Evolutionary conservation across 306 rosid species (phyloP).

Genomic region (Aeschynomene evenia): DNA sequence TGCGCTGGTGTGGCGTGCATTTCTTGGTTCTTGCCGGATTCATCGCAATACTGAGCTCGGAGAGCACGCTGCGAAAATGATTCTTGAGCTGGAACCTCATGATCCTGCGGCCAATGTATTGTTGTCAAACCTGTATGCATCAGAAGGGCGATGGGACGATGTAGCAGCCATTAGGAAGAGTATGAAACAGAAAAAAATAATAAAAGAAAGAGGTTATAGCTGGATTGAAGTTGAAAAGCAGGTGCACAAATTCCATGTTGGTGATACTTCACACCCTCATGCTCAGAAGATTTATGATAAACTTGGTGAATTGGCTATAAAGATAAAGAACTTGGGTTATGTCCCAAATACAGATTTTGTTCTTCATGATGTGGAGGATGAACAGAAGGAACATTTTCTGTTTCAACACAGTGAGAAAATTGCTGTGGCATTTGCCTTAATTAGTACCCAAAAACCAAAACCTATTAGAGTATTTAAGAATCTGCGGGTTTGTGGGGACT

Average conservation of each 20-base stretch:
- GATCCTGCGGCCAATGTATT: conserved; percentile 60
- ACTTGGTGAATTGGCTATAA: conserved; percentile 41
- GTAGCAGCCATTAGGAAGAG: conserved; percentile 54
- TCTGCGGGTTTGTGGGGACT: conserved; percentile 62
- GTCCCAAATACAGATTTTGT: conserved; percentile 59
- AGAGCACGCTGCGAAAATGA: conserved; percentile 61
- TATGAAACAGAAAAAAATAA: conserved; percentile 51
- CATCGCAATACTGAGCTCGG: conserved; percentile 58
- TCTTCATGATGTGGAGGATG: conserved; percentile 71
- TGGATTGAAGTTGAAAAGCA: conserved; percentile 63
- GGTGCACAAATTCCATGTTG: conserved; percentile 61
- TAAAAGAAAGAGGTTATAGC: conserved; percentile 64
- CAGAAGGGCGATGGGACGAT: conserved; percentile 53
- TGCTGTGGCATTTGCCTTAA: conserved; percentile 65
- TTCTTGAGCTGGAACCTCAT: conserved; percentile 54
- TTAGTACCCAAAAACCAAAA: conserved; percentile 42
- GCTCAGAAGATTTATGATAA: conserved; percentile 55
- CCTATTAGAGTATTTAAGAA: conserved; percentile 64
- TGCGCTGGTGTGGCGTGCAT: conserved; percentile 66
- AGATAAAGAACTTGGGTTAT: conserved; percentile 57
- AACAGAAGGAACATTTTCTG: conserved; percentile 56
- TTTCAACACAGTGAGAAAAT: conserved; percentile 73
- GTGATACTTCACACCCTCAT: conserved; percentile 64
- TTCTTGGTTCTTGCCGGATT: conserved; percentile 66
- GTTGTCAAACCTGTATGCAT: conserved; percentile 65